A percentile compares a stretch with the other conserved stretches of the same genome.
These are phyloP conservation scores for Cyclotella distinguenda DNA, from an alignment of 108 stramenopile species.

Conservation along the genomic window DNA sequence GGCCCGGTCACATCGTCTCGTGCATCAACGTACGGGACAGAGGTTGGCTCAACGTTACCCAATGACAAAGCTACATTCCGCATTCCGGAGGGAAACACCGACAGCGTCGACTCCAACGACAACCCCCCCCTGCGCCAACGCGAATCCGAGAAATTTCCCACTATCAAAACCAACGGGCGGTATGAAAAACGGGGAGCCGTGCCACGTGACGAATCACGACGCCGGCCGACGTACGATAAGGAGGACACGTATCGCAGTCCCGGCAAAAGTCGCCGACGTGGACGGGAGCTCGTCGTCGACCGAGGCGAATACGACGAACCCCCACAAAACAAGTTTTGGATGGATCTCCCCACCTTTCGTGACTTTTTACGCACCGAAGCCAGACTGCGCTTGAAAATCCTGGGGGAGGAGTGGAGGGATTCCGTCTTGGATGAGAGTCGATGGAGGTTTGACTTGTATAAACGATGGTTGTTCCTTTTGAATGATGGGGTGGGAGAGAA, in stretches of 20 bases:
- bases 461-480: conserved; percentile 70
- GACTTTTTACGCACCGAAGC: conserved; percentile 67
- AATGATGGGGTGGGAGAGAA: conserved; percentile 71
- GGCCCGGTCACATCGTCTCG: not conserved
- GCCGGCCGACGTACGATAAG: too few relatives aligned
- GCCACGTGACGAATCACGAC: too few relatives aligned
- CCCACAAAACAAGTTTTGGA: conserved; percentile 61
- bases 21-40: not conserved
- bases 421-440: conserved; percentile 74
- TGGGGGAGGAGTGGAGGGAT: conserved; percentile 71
- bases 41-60: not conserved
- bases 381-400: conserved; percentile 57
- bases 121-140: too few relatives aligned
- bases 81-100: too few relatives aligned
- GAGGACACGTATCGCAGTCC: too few relatives aligned
- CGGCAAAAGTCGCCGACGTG: not conserved
- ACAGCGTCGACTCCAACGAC: conserved; percentile 9
- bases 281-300: conserved; percentile 47
- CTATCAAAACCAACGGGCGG: too few relatives aligned
- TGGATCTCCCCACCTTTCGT: conserved; percentile 77
- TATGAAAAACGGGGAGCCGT: too few relatives aligned
- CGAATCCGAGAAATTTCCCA: too few relatives aligned
- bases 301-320: conserved; percentile 33
- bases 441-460: conserved; percentile 80
- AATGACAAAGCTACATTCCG: not conserved